Evolutionary conservation across 305 asterid genomes (phyloP).

Genomic region (Fraxinus dipetala): DNA sequence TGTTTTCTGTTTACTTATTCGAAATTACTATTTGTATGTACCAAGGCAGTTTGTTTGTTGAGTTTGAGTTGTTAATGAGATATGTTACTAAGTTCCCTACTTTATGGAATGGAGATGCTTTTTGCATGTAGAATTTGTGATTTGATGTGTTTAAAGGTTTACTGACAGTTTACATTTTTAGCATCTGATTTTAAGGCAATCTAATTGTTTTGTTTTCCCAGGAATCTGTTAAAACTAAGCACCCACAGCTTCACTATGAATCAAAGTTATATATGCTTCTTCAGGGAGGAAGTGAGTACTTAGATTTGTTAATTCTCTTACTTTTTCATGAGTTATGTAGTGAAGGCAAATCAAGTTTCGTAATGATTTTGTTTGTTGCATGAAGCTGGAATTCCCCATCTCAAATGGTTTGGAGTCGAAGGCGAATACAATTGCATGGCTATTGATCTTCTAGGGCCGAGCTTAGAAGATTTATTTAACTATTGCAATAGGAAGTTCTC

Average conservation of each 20-base stretch:
- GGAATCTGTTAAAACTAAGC: slow-evolving; percentile 54
- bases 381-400: slow-evolving; percentile 51
- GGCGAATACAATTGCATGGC: slow-evolving; percentile 56
- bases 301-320: background rate
- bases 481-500: slow-evolving; percentile 50
- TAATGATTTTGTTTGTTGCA: background rate
- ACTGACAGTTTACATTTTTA: background rate
- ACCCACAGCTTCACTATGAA: slow-evolving; percentile 59
- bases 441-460: slow-evolving; percentile 56
- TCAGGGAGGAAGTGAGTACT: slow-evolving; percentile 55
- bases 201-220: slow-evolving; percentile 19
- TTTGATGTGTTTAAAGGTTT: background rate
- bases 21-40: background rate
- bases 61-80: background rate
- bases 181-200: background rate
- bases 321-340: background rate
- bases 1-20: background rate
- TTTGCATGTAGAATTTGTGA: background rate
- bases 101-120: background rate
- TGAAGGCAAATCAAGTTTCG: background rate
- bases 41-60: background rate
- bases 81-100: background rate
- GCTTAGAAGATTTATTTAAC: slow-evolving; percentile 52
- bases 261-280: slow-evolving; percentile 54
- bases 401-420: slow-evolving; percentile 57